These are phyloP conservation scores for Penicillium macrosclerotiorum DNA, from an alignment of 495 filamentous ascomycete species.

Conservation along the genomic window DNA sequence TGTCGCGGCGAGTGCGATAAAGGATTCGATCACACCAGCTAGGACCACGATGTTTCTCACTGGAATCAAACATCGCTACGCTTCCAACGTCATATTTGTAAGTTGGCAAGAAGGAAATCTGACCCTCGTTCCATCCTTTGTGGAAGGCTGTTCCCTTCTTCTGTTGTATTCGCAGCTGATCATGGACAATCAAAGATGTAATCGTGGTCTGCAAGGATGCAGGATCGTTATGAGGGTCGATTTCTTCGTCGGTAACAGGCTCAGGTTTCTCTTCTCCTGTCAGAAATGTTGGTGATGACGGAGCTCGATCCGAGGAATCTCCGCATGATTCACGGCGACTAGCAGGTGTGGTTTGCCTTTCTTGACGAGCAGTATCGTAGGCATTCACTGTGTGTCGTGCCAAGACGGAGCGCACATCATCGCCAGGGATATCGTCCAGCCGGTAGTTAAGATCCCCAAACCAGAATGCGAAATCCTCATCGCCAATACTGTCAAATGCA, in stretches of 20 bases:
- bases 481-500: conserved; percentile 68
- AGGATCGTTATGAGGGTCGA: conserved; percentile 54
- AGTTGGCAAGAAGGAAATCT: conserved; percentile 84
- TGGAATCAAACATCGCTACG: conserved; percentile 87
- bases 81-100: conserved; percentile 98
- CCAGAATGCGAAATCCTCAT: conserved; percentile 93
- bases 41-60: conserved; percentile 86
- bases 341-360: conserved; percentile 28
- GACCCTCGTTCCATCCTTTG: conserved; percentile 88
- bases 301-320: neutral
- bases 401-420: conserved; percentile 83
- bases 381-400: conserved; percentile 77
- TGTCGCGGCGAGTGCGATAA: conserved; percentile 72
- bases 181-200: conserved; percentile 80
- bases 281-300: neutral
- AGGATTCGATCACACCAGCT: conserved; percentile 99
- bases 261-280: conserved; percentile 5
- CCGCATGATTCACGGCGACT: conserved; percentile 19
- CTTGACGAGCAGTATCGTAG: conserved; percentile 52
- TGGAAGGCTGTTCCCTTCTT: conserved; percentile 74
- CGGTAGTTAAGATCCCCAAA: conserved; percentile 97
- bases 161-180: conserved; percentile 79
- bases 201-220: conserved; percentile 79
- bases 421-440: conserved; percentile 81
- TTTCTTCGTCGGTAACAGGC: conserved; percentile 30